These are phyloP conservation scores for Arthrobotrys conoides DNA, from an alignment of 2,329 filamentous ascomycete species.

Conservation along the genomic window DNA sequence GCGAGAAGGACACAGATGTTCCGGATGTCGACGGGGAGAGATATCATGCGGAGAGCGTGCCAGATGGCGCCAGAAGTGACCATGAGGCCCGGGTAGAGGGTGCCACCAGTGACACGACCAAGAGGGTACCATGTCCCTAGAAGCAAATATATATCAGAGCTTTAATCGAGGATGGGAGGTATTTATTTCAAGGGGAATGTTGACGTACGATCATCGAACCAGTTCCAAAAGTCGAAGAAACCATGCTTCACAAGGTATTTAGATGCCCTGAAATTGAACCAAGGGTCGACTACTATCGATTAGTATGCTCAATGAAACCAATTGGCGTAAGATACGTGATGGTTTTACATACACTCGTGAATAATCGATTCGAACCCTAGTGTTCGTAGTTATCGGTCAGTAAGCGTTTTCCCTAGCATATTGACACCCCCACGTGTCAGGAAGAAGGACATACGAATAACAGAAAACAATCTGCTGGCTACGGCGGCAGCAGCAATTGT, in stretches of 20 bases:
- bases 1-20: constrained; percentile 98
- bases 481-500: constrained; percentile 93
- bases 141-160: constrained; percentile 36
- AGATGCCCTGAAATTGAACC: constrained; percentile 99
- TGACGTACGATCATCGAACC: constrained; percentile 92
- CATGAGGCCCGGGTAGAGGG: constrained; percentile 98
- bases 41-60: constrained; percentile 88
- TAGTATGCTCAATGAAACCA: constrained; percentile 5
- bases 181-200: constrained; percentile 3
- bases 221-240: constrained; percentile 99
- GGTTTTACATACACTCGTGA: constrained; percentile 86
- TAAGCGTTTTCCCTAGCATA: not conserved
- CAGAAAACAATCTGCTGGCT: constrained; percentile 94
- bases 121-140: constrained; percentile 96
- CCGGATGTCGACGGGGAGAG: constrained; percentile 95
- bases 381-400: constrained; percentile 16
- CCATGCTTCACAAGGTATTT: constrained; percentile 98
- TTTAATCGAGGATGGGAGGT: not conserved
- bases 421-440: constrained; percentile 6
- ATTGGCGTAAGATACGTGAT: constrained; percentile 43
- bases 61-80: constrained; percentile 98
- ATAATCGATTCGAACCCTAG: constrained; percentile 98
- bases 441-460: constrained; percentile 81
- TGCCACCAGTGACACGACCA: constrained; percentile 96
- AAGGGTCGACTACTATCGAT: constrained; percentile 84